A percentile compares a stretch with the other conserved stretches of the same genome.
Evolutionary conservation across 2,329 filamentous ascomycete species (phyloP).

Genomic region (Ophiocordyceps australis): DNA sequence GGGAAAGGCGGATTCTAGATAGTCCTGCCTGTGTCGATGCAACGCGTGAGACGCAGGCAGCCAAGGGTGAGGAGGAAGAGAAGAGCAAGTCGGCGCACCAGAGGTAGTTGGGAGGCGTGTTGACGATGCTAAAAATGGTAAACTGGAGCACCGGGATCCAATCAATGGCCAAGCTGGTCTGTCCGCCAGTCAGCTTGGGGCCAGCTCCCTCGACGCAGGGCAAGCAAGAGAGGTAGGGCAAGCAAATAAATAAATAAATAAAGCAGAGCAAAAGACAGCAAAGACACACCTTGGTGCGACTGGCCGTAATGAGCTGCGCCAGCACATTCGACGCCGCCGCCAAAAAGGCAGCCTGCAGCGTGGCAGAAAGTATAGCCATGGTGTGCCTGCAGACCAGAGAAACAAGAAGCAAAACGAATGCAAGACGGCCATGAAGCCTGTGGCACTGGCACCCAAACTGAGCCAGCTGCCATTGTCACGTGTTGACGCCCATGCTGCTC

Average conservation of each 20-base stretch:
- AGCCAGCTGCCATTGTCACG: no score
- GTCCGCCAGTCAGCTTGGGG: not conserved
- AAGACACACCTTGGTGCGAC: slow-evolving; percentile 36
- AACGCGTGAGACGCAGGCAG: not conserved
- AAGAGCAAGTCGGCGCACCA: slow-evolving; percentile 35
- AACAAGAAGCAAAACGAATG: no score
- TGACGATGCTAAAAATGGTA: slow-evolving; percentile 52
- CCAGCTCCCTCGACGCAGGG: no score
- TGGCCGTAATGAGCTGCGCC: slow-evolving; percentile 51
- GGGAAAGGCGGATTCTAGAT: slow-evolving; percentile 58
- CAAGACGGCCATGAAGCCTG: no score
- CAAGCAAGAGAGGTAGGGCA: no score
- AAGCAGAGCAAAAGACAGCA: not conserved
- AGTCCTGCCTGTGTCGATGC: slow-evolving; percentile 43
- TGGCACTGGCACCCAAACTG: no score
- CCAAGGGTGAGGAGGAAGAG: no score
- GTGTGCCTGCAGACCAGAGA: no score
- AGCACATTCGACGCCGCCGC: slow-evolving; percentile 53
- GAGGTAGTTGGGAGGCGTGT: slow-evolving; percentile 65
- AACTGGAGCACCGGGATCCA: slow-evolving; percentile 58
- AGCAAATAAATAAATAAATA: not conserved
- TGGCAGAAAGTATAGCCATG: slow-evolving; percentile 40
- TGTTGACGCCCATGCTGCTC: no score
- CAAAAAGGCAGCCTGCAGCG: slow-evolving; percentile 46
- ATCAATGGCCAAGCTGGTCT: slow-evolving; percentile 29